These are phyloP conservation scores for Spiraea crenata DNA, from an alignment of 331 rosid species.

Conservation along the genomic window DNA sequence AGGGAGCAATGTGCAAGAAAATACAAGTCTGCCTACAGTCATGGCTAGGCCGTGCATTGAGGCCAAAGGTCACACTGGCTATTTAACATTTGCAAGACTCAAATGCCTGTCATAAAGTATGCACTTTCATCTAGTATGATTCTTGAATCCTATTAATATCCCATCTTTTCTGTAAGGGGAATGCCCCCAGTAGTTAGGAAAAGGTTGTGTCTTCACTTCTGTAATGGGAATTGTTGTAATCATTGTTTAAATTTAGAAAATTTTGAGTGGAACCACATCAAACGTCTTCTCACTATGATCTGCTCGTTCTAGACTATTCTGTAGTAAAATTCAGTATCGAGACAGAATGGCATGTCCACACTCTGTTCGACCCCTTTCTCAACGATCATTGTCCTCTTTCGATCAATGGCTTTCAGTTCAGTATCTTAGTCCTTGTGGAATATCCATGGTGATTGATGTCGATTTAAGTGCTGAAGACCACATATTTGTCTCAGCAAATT, in stretches of 20 bases:
- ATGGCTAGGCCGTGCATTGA: conserved; percentile 67
- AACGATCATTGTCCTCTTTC: neutral
- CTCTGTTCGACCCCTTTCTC: neutral
- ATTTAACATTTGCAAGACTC: conserved; percentile 78
- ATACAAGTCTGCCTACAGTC: conserved; percentile 37
- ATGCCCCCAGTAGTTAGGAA: conserved; percentile 1
- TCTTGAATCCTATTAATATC: neutral
- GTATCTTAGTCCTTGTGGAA: neutral
- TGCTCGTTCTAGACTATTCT: too few relatives aligned
- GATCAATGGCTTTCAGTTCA: neutral
- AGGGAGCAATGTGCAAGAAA: conserved; percentile 33
- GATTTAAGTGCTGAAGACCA: neutral
- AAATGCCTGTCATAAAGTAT: conserved; percentile 43
- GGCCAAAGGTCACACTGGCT: conserved; percentile 89
- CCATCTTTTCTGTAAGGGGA: neutral
- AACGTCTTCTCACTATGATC: neutral
- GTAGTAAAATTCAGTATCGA: neutral
- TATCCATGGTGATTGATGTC: neutral
- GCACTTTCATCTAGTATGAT: neutral
- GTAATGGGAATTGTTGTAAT: neutral
- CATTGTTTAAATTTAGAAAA: neutral
- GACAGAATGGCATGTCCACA: neutral
- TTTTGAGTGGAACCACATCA: neutral
- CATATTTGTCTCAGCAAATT: conserved; percentile 16
- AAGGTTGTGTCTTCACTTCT: neutral